Conservation (phyloP, 345 rosid genomes). For the Dovyalis caffra region DNA sequence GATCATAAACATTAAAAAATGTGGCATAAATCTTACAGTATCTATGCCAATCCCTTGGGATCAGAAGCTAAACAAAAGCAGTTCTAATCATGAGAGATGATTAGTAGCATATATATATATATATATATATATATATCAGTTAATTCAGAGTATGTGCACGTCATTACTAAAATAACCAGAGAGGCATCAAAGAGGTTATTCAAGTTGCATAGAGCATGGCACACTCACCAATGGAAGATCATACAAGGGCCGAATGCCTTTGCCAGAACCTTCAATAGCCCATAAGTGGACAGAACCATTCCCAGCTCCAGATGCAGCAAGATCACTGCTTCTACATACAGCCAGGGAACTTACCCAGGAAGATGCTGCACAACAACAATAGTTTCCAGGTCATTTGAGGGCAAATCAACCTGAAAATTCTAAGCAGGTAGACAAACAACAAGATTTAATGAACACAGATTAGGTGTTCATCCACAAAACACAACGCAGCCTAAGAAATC, state of each 20-base stretch:
- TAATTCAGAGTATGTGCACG: not conserved
- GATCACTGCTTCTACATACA: slow-evolving; percentile 84
- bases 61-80: too few species aligned
- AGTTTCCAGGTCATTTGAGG: slow-evolving; percentile 10
- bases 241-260: slow-evolving; percentile 48
- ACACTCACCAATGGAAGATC: slow-evolving; percentile 70
- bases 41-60: too few species aligned
- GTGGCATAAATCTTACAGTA: too few species aligned
- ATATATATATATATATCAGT: not conserved
- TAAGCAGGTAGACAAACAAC: slow-evolving; percentile 11
- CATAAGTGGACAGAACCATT: slow-evolving; percentile 72
- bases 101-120: too few species aligned
- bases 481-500: not conserved
- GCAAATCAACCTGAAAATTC: not conserved
- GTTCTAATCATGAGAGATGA: too few species aligned
- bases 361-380: slow-evolving; percentile 41
- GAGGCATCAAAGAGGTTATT: not conserved
- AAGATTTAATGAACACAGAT: not conserved
- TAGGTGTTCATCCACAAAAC: not conserved
- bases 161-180: not conserved
- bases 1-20: not conserved
- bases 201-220: not conserved
- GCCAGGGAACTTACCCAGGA: slow-evolving; percentile 88
- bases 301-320: slow-evolving; percentile 98
- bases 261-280: slow-evolving; percentile 58